A percentile compares a stretch with the other conserved stretches of the same genome.
phyloP scores from a whole-genome alignment of 495 filamentous ascomycete genomes.

The Cladorrhinum samala region DNA sequence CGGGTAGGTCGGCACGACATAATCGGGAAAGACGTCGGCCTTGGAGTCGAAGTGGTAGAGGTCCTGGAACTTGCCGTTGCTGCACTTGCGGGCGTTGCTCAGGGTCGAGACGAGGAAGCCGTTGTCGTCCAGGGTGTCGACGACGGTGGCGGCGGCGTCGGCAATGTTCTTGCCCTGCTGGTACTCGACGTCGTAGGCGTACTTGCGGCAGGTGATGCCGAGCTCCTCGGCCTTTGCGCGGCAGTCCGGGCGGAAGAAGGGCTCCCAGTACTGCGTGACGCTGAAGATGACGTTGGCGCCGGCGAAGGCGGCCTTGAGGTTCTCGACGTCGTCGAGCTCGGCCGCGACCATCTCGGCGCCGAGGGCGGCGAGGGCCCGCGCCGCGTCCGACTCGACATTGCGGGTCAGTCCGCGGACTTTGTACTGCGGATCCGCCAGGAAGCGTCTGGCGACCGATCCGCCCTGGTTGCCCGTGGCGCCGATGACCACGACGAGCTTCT shows the following conservation, averaged over 20 bases:
- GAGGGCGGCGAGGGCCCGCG: constrained; percentile 29
- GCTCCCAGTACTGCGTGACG: constrained; percentile 48
- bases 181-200: constrained; percentile 45
- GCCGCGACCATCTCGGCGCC: constrained; percentile 41
- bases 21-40: constrained; percentile 36
- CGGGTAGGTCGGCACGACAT: constrained; percentile 33
- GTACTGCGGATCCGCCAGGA: constrained; percentile 29
- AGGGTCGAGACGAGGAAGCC: constrained; percentile 42
- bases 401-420: constrained; percentile 44
- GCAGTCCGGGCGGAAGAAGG: constrained; percentile 30
- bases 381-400: constrained; percentile 32
- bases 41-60: constrained; percentile 42
- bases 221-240: constrained; percentile 18
- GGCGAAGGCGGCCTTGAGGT: constrained; percentile 35
- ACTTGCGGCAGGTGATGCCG: constrained; percentile 29
- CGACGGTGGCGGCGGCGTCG: constrained; percentile 42
- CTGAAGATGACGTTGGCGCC: constrained; percentile 45
- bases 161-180: constrained; percentile 49
- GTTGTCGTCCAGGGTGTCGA: constrained; percentile 39
- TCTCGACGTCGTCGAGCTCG: constrained; percentile 36
- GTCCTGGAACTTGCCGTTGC: constrained; percentile 31
- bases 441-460: constrained; percentile 34
- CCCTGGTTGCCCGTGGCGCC: constrained; percentile 43
- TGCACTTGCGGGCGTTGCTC: constrained; percentile 31
- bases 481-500: constrained; percentile 35